phyloP scores from a whole-genome alignment of 2,329 filamentous ascomycete species.

The Ceratocystis eucalypticola region DNA sequence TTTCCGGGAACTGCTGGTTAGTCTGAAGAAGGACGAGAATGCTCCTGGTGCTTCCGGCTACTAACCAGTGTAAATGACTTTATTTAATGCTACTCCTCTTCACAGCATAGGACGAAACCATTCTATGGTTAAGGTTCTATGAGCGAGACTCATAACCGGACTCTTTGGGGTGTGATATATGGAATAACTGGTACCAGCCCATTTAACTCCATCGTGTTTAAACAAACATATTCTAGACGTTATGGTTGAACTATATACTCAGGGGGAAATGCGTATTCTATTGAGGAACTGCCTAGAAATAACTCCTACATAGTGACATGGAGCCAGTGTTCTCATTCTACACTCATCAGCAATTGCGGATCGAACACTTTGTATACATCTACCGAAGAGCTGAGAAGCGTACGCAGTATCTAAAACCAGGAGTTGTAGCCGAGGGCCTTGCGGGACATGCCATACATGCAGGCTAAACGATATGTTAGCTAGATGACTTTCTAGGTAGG shows the following conservation, averaged over 20 bases:
- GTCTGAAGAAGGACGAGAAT: conserved; percentile 86
- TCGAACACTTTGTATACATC: not conserved
- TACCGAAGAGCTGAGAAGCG: not conserved
- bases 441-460: conserved; percentile 60
- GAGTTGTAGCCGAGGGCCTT: conserved; percentile 67
- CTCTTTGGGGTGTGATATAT: not conserved
- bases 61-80: conserved; percentile 26
- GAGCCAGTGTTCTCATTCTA: not conserved
- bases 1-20: conserved; percentile 80
- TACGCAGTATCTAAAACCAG: conserved; percentile 46
- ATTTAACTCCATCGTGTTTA: too few species aligned
- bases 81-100: conserved; percentile 4
- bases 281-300: not conserved
- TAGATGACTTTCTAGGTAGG: not conserved
- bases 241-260: not conserved
- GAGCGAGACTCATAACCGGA: too few species aligned
- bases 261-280: not conserved
- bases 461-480: conserved; percentile 29
- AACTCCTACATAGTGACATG: not conserved
- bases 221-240: too few species aligned
- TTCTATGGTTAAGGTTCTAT: not conserved
- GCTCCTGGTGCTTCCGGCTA: conserved; percentile 53
- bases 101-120: not conserved
- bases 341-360: not conserved
- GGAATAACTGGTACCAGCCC: too few species aligned